Evolutionary conservation across 139 green algal species (phyloP).

Genomic region (Chlorella ohadii): DNA sequence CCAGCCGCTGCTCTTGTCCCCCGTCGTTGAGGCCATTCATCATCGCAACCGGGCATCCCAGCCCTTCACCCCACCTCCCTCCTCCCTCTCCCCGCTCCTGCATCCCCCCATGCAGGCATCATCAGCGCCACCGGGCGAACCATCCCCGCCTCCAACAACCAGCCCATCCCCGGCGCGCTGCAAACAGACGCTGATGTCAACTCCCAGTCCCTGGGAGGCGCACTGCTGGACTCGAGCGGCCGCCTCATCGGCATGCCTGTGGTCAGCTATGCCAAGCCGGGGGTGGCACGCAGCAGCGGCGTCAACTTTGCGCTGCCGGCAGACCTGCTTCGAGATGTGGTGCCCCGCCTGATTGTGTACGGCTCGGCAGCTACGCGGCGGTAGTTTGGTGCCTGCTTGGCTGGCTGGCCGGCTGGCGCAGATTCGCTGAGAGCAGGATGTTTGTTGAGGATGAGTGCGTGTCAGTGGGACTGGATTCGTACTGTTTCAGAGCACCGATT

Average conservation of each 20-base stretch:
- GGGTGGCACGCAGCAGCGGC: slow-evolving; percentile 57
- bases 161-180: slow-evolving; percentile 17
- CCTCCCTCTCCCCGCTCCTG: too few species aligned
- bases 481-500: too few species aligned
- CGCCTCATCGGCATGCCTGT: slow-evolving; percentile 72
- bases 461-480: too few species aligned
- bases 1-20: too few species aligned
- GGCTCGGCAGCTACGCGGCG: slow-evolving; percentile 36
- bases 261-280: slow-evolving; percentile 41
- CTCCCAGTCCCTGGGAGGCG: slow-evolving; percentile 78
- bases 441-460: too few species aligned
- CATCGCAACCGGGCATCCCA: too few species aligned
- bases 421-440: too few species aligned
- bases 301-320: slow-evolving; percentile 80
- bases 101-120: neutral
- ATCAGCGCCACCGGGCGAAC: slow-evolving; percentile 1
- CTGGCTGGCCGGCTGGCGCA: too few species aligned
- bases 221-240: slow-evolving; percentile 81
- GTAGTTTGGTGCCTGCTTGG: neutral
- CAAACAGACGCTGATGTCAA: slow-evolving; percentile 91
- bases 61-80: too few species aligned
- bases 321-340: slow-evolving; percentile 58
- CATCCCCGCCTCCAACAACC: slow-evolving; percentile 31
- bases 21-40: too few species aligned
- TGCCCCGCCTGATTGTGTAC: slow-evolving; percentile 81